Evolutionary conservation across 2,329 filamentous ascomycete species (phyloP).

Genomic region (Arthrobotrys musiformis): DNA sequence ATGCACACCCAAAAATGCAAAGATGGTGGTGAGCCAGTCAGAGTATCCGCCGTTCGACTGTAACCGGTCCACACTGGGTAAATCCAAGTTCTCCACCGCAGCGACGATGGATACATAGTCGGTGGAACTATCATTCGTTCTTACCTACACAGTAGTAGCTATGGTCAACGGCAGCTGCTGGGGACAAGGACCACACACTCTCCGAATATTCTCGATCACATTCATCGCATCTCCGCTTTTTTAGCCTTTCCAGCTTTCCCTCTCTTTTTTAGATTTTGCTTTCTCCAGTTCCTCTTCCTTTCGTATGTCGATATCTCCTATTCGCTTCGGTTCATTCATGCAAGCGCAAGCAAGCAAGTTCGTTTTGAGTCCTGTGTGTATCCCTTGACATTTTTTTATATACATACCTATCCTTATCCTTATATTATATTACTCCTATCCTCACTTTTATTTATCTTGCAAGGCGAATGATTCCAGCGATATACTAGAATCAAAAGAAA

Average conservation of each 20-base stretch:
- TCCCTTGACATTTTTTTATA: no score
- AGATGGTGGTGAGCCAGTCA: not conserved
- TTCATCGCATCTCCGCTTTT: not conserved
- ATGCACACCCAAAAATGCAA: not conserved
- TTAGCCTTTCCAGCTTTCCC: not conserved
- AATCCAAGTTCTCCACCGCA: not conserved
- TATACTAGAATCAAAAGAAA: no score
- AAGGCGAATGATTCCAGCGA: no score
- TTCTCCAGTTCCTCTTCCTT: not conserved
- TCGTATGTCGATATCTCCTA: not conserved
- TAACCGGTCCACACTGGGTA: not conserved
- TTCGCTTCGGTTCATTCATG: not conserved
- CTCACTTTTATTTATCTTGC: no score
- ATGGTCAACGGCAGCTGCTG: no score
- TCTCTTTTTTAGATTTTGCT: not conserved
- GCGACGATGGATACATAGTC: no score
- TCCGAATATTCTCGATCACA: slow-evolving; percentile 1
- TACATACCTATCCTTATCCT: no score
- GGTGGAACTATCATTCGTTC: not conserved
- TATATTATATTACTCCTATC: no score
- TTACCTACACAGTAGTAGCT: no score
- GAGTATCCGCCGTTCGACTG: no score
- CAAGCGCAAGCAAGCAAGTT: no score
- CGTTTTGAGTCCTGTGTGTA: no score
- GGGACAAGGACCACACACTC: not conserved